Base-by-base conservation (phyloP, 2,329 filamentous ascomycete species). In the Alternaria sp. region DNA sequence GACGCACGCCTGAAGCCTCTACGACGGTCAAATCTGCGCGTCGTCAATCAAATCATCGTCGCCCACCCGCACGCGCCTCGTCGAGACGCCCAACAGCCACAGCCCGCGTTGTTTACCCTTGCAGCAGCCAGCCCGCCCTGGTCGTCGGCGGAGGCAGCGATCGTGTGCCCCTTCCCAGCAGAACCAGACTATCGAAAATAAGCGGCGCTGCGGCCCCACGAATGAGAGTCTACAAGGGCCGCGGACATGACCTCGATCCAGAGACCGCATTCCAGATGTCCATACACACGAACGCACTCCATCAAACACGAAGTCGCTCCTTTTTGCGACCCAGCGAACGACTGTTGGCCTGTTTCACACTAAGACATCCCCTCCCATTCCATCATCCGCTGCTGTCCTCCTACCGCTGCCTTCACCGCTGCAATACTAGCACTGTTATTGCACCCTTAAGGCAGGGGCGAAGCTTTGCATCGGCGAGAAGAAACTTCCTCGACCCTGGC, bases 111-210 rank as follows among this genome's bases (percentile, higher is more conserved):
- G n/a, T 36, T 10, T 18, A 7, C 27, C 40, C 28, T 25, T 36
- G 14, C 46, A 38, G 25, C 25, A 27, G 6, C 25, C 25, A 27
- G 30, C 46, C 32, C n/a, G 30, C 46, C 46, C 46, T 36, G 32
- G 20, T 16, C 46, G 34, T 38, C 20, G 46, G 46, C 46, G 30
- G 41, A 50, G 20, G 36, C 22, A 61, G 34, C 46, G n/a, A 52
- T 54, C 50, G 54, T 51, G 30, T 58, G 54, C 40, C 30, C 48
- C 28, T 46, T 57, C 54, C 45, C 45, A 46, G 18, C 27, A 55
- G 30, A 12, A 50, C 20, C 48, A 53, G 27, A 54, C 62, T 64
- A 64, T 64, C 36, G 62, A 63, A 62, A 62, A 30, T 44, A 59
- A 52, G 52, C 55, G 59, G 56, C 41, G 20, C 34, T 52, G 46